Evolutionary conservation across 2,329 filamentous ascomycete genomes (phyloP), one percentile per base, ranked within the genome.

Genomic region (Aureobasidium zeae): DNA sequence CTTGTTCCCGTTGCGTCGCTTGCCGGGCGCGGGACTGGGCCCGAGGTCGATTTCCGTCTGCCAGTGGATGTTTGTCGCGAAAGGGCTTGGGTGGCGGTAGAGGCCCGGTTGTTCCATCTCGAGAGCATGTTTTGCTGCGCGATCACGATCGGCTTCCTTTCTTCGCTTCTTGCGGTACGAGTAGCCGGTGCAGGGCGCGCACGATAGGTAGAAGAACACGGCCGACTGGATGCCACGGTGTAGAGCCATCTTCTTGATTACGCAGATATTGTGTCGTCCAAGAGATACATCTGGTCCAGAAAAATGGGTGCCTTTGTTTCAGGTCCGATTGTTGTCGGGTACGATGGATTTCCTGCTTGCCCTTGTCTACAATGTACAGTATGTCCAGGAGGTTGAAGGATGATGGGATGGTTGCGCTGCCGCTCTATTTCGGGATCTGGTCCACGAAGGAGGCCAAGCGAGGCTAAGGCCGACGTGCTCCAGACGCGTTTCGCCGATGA

Each of bases 61-160:
- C 88, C 88, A 95, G 64, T 85, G 86, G 10, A 82, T 81, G 56
- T 95, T 95, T 20, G 86, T 94, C 56, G 80, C 81, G 55, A 86
- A 91, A 86, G 84, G 32, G 79, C 77, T 2, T 83, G 87, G 57
- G 55, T 95, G 87, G 38, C 78, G 73, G 61, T 94, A 91, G 9
- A 78, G 63, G 29, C 76, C 77, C 0, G 85, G 84, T 58, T 87
- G 77, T 51, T 86, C 77, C 44, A 73, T 73, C 53, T 83, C 75
- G 46, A 79, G 63, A 47, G 70, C 75, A 33, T 73, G 72, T 59
- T 83, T 81, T 52, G 82, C 76, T 52, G 75, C 69, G 45, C 79
- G 73, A 49, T 82, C 79, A 54, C 73, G 74, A 57, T 77, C 78
- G 37, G 84, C 83, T 59, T 85, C 73, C 53, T 76, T 74, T 62